A percentile compares a stretch with the other conserved stretches of the same genome.
Evolutionary conservation across 352 stramenopile species (phyloP).

Genomic region (Globisporangium carolinianum): DNA sequence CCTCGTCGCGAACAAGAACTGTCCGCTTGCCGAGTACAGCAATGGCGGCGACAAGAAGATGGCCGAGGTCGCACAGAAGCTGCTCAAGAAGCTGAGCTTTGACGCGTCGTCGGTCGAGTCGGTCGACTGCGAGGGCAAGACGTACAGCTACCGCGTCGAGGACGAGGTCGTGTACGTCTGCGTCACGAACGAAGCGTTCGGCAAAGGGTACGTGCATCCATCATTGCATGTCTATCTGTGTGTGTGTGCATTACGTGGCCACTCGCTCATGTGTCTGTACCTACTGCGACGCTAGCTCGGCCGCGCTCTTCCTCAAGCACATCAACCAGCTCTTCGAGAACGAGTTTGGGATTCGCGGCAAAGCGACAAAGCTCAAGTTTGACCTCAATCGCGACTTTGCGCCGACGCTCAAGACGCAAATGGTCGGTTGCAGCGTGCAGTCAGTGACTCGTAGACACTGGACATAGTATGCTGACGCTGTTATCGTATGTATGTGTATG

Average conservation of each 20-base stretch:
- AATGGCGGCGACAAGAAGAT: constrained; percentile 82
- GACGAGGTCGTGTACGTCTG: constrained; percentile 82
- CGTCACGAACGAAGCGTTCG: constrained; percentile 71
- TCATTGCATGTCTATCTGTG: neutral
- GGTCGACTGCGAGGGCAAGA: constrained; percentile 78
- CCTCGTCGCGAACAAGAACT: constrained; percentile 78
- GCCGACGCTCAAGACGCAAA: constrained; percentile 78
- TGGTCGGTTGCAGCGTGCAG: constrained; percentile 25
- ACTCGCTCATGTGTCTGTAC: neutral
- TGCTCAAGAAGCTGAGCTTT: constrained; percentile 83
- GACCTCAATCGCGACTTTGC: constrained; percentile 86
- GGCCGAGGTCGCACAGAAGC: constrained; percentile 80
- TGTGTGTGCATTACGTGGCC: too few relatives aligned
- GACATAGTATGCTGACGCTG: neutral
- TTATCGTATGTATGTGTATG: neutral
- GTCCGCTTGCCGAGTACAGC: constrained; percentile 72
- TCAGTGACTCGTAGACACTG: neutral
- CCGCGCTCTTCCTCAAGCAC: constrained; percentile 77
- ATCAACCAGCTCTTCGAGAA: constrained; percentile 84
- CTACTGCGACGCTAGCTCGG: constrained; percentile 27
- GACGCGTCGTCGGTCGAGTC: constrained; percentile 64
- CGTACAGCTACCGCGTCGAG: constrained; percentile 83
- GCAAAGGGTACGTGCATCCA: constrained; percentile 46
- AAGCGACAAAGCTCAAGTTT: constrained; percentile 83
- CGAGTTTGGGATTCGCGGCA: constrained; percentile 81